phyloP scores from a whole-genome alignment of 139 green algal genomes.

The Chlorella sp. region DNA sequence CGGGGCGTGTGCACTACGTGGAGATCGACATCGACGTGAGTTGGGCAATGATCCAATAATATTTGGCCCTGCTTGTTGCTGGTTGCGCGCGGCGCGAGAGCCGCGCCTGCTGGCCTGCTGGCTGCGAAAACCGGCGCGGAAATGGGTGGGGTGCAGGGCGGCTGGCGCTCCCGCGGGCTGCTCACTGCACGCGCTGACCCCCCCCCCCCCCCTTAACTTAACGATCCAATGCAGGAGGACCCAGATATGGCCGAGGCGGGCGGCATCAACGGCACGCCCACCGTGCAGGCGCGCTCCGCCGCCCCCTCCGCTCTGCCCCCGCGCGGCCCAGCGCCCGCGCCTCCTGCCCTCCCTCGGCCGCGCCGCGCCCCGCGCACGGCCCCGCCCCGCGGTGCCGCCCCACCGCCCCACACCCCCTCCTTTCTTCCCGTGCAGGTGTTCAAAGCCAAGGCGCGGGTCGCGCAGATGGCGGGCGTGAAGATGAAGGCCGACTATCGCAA shows the following conservation, averaged over 20 bases:
- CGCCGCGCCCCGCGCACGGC: background rate
- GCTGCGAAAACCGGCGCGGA: no score
- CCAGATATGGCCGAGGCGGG: constrained; percentile 89
- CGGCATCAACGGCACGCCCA: constrained; percentile 91
- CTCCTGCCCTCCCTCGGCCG: background rate
- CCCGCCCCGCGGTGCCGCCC: background rate
- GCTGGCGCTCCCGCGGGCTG: no score
- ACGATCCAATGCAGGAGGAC: no score
- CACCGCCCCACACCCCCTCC: background rate
- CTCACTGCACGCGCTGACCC: no score
- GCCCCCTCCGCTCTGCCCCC: background rate
- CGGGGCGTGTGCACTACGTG: constrained; percentile 79
- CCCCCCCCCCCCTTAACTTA: no score
- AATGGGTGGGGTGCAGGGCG: no score
- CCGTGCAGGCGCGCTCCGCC: constrained; percentile 49
- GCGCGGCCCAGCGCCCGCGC: background rate
- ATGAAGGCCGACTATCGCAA: constrained; percentile 89
- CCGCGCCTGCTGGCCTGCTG: no score
- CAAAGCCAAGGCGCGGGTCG: constrained; percentile 88
- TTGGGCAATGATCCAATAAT: no score
- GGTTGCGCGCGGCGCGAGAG: no score
- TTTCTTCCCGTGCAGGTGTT: constrained; percentile 75
- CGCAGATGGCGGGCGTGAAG: constrained; percentile 86
- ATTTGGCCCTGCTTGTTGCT: no score
- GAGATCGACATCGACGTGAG: constrained; percentile 98